A percentile compares a stretch with the other conserved stretches of the same genome.
phyloP scores from a whole-genome alignment of 768 basidiomycete species.

The Basidioascus undulatus region DNA sequence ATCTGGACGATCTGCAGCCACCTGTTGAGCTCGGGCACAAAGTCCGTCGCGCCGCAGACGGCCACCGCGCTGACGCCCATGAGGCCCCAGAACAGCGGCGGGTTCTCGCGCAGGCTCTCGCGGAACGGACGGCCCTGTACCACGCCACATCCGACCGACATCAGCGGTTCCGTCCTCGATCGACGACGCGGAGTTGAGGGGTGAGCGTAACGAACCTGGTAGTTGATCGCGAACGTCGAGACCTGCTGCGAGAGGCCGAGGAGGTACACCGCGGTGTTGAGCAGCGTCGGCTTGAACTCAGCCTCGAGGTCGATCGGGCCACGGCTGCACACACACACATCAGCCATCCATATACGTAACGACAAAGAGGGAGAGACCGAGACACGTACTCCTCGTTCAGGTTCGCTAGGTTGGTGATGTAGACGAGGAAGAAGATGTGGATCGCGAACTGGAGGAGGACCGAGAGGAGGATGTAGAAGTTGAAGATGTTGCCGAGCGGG shows the following conservation, averaged over 20 bases:
- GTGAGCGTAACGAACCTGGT: conserved; percentile 34
- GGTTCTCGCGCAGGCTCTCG: conserved; percentile 88
- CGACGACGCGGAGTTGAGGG: not conserved
- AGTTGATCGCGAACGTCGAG: conserved; percentile 95
- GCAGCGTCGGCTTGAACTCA: conserved; percentile 77
- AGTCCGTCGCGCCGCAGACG: conserved; percentile 77
- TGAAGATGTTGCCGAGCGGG: conserved; percentile 87
- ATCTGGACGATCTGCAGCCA: conserved; percentile 96
- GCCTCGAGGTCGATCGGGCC: conserved; percentile 79
- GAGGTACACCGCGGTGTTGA: conserved; percentile 93
- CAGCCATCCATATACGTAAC: not conserved
- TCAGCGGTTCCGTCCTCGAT: not conserved
- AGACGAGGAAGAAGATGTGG: conserved; percentile 71
- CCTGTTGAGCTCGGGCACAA: conserved; percentile 79
- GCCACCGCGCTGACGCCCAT: conserved; percentile 74
- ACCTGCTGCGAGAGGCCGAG: conserved; percentile 91
- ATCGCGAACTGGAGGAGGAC: conserved; percentile 81
- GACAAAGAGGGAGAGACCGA: not conserved
- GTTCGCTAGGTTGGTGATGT: conserved; percentile 74
- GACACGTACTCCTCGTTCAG: conserved; percentile 34
- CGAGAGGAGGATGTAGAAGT: conserved; percentile 77
- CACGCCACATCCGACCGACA: too few species aligned
- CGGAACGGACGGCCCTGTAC: conserved; percentile 79
- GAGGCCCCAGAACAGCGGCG: conserved; percentile 77
- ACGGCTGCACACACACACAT: conserved; percentile 19